Percentiles rank a stretch among this genome's conserved stretches.
Evolutionary conservation across 108 stramenopile species (phyloP).

Genomic region (Aurantiochytrium sp.): DNA sequence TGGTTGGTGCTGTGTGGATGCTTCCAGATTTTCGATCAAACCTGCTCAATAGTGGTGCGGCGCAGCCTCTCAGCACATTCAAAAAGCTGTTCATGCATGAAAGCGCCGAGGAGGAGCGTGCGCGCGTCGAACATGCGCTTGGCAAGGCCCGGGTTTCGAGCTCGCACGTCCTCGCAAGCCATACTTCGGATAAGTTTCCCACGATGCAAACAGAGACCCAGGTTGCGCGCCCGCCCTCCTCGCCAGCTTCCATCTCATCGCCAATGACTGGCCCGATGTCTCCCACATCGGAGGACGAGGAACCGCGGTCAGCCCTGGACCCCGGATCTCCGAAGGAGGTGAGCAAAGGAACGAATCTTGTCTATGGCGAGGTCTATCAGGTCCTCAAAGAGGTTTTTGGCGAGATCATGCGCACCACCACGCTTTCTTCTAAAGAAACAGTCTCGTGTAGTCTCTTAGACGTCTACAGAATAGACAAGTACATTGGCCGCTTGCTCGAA

Average conservation of each 20-base stretch:
- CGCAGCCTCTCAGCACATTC: not conserved
- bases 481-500: not conserved
- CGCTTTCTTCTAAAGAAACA: not conserved
- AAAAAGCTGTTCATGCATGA: not conserved
- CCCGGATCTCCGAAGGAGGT: not conserved
- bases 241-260: no score
- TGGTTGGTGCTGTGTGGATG: not conserved
- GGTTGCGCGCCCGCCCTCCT: no score
- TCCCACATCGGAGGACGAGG: not conserved
- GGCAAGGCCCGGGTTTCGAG: not conserved
- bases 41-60: not conserved
- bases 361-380: not conserved
- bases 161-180: not conserved
- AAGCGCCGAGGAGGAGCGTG: not conserved
- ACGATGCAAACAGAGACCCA: no score
- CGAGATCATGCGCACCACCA: not conserved
- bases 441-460: not conserved
- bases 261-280: no score
- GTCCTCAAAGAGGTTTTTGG: constrained; percentile 9
- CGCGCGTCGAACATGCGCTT: not conserved
- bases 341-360: not conserved
- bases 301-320: not conserved
- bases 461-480: not conserved
- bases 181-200: not conserved
- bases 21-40: constrained; percentile 10